phyloP scores from a whole-genome alignment of 345 rosid genomes.

The Corymbia maculata region DNA sequence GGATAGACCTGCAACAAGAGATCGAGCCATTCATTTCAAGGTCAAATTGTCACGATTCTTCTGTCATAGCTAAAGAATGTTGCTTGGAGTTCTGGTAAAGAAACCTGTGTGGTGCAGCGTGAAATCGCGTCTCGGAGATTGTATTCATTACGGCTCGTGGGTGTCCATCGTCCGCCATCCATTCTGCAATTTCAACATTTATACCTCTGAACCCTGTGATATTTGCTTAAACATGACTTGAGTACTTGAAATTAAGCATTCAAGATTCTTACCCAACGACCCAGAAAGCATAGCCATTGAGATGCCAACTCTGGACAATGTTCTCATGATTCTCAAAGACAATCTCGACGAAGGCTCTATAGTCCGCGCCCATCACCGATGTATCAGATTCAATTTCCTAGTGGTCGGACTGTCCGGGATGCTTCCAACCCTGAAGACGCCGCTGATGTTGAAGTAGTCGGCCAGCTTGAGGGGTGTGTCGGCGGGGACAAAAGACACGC shows the following conservation, averaged over 20 bases:
- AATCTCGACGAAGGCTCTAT: constrained; percentile 54
- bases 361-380: constrained; percentile 67
- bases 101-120: constrained; percentile 57
- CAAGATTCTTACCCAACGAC: constrained; percentile 66
- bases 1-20: constrained; percentile 67
- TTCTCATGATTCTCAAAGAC: constrained; percentile 70
- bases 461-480: constrained; percentile 85
- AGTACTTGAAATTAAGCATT: neutral
- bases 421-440: constrained; percentile 57
- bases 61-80: neutral
- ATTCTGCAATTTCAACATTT: constrained; percentile 29
- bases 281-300: constrained; percentile 75
- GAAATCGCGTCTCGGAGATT: constrained; percentile 74
- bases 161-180: constrained; percentile 72
- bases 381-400: constrained; percentile 42
- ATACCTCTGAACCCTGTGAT: neutral
- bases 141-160: constrained; percentile 50
- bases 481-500: constrained; percentile 56
- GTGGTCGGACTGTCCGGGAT: constrained; percentile 38
- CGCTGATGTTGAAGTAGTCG: constrained; percentile 68
- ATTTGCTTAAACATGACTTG: neutral
- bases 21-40: neutral
- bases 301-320: constrained; percentile 75
- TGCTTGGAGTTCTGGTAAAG: neutral
- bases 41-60: neutral